Evolutionary conservation across 2,329 filamentous ascomycete species (phyloP), one percentile per base, ranked within the genome.

Genomic region (Gnomoniopsis smithogilvyi): DNA sequence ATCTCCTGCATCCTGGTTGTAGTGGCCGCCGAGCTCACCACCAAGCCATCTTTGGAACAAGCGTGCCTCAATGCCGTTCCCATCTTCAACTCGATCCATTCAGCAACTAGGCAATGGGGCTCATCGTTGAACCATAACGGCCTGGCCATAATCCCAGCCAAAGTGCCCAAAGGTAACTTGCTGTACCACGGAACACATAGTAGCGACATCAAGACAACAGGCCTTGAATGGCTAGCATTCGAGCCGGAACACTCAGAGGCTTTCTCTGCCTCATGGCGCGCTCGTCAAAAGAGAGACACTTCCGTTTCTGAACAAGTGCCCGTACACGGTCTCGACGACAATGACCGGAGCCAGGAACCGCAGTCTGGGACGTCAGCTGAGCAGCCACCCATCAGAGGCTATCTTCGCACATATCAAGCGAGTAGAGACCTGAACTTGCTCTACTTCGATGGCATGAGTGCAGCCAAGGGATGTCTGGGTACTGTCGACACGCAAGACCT

Each of bases 361-460:
- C 6, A 30, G 26, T 30, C 26, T 30, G 4, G 26, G 26, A 30
- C 8, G 26, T 4, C 26, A 30, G 26, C 4, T 8, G 8, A 30
- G 26, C 26, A n/a, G n/a, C 12, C 38, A 6, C 12, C 64, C 1
- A 22, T 47, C 1, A 69, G 72, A 22, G 87, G 88, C 11, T 89
- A 86, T 64, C 74, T 91, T 1, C 88, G 91, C 66, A 86, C 81
- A 0, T 91, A 90, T 67, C 76, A 76, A 7, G 80, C 86, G 3
- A 80, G 73, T 1, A 77, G 81, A 17, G 74, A 80, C 8, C 73
- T 90, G 0, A 79, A 80, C 15, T 73, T 91, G 2, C 72, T 92
- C 3, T 89, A 91, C 66, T 69, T 91, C 15, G 89, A 92, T 66
- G 88, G 88, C 7, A 85, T 87, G 76, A 82, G 82, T 1, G 88